Conservation (phyloP, 2,329 filamentous ascomycete genomes). For the Aspergillus piperis region DNA sequence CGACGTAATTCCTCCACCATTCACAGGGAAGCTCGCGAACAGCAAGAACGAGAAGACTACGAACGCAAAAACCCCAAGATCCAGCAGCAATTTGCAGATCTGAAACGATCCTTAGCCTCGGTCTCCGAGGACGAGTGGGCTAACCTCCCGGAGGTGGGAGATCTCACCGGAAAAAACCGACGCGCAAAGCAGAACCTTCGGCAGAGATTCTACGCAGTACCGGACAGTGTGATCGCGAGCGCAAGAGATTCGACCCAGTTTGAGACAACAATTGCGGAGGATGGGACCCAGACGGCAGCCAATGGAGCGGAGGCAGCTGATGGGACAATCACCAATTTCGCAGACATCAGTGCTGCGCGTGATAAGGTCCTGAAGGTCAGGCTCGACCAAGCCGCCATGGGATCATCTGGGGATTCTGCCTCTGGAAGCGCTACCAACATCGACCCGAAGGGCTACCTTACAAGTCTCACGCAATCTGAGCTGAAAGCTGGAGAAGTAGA, state of each 20-base stretch:
- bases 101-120: slow-evolving; percentile 84
- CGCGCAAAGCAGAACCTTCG: slow-evolving; percentile 79
- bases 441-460: slow-evolving; percentile 94
- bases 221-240: slow-evolving; percentile 89
- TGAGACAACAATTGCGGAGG: slow-evolving; percentile 84
- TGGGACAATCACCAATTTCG: slow-evolving; percentile 96
- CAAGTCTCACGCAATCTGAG: slow-evolving; percentile 80
- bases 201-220: slow-evolving; percentile 91
- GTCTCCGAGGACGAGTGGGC: slow-evolving; percentile 97
- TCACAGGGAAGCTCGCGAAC: slow-evolving; percentile 89
- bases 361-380: slow-evolving; percentile 96
- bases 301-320: slow-evolving; percentile 57
- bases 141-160: slow-evolving; percentile 90
- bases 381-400: slow-evolving; percentile 82
- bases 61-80: slow-evolving; percentile 98
- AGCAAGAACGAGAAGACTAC: slow-evolving; percentile 89
- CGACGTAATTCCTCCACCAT: slow-evolving; percentile 64
- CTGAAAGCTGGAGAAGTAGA: slow-evolving; percentile 77
- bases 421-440: slow-evolving; percentile 85
- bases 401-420: slow-evolving; percentile 66
- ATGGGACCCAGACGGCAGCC: slow-evolving; percentile 60
- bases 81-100: slow-evolving; percentile 92
- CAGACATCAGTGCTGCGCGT: slow-evolving; percentile 91
- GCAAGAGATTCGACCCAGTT: slow-evolving; percentile 79
- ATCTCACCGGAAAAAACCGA: slow-evolving; percentile 91